Conservation (phyloP, 2,329 filamentous ascomycete genomes). For the Colletotrichum paranaense region DNA sequence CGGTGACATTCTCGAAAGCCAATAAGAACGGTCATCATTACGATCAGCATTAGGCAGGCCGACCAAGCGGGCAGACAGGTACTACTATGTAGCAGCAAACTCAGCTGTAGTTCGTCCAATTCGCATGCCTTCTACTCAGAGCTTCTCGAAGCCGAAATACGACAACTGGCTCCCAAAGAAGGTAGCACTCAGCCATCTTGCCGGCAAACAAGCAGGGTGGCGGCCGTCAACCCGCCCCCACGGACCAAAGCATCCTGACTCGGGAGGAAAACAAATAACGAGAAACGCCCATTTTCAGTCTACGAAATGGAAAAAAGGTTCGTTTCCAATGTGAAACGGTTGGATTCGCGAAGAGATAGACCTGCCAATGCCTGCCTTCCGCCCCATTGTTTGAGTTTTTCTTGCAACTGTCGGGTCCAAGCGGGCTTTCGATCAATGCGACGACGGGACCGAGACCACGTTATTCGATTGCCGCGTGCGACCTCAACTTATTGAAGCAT, state of each 20-base stretch:
- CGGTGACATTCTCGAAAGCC: too few species aligned
- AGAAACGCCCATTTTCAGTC: not conserved
- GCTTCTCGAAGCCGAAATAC: not conserved
- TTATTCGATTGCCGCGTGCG: not conserved
- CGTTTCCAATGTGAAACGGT: conserved; percentile 31
- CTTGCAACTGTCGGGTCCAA: conserved; percentile 11
- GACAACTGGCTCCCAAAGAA: not conserved
- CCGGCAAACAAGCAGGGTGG: not conserved
- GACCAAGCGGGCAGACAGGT: not conserved
- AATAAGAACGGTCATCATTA: too few species aligned
- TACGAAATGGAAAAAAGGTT: not conserved
- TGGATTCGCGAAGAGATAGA: not conserved
- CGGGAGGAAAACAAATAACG: not conserved
- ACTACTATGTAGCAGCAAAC: not conserved
- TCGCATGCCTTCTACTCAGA: not conserved
- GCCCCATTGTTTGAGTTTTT: conserved; percentile 7
- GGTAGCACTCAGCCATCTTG: too few species aligned
- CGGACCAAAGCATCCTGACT: conserved; percentile 11
- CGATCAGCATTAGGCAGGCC: too few species aligned
- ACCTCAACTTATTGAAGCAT: not conserved
- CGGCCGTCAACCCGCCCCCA: not conserved
- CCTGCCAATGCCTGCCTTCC: not conserved
- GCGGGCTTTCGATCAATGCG: conserved; percentile 21
- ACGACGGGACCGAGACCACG: not conserved
- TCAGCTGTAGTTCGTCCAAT: conserved; percentile 11